Conservation (phyloP, 2,329 filamentous ascomycete species). For the Phaeosphaeriaceae sp. region DNA sequence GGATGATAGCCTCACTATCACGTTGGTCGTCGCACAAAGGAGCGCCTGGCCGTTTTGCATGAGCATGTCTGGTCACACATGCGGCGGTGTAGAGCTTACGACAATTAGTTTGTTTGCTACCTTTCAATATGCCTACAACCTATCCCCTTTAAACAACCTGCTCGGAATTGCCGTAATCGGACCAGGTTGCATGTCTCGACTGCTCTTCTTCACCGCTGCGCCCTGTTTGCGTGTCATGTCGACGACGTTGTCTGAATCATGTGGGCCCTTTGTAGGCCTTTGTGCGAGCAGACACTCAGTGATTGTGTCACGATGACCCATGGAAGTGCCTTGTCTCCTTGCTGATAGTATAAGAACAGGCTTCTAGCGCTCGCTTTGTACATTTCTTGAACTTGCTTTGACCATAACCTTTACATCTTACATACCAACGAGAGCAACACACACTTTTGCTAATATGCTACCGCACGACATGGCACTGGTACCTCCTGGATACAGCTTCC, state of each 20-base stretch:
- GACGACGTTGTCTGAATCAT: not conserved
- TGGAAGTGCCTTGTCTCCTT: not conserved
- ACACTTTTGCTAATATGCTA: too few relatives aligned
- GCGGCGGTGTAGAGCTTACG: not conserved
- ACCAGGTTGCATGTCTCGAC: not conserved
- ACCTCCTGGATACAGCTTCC: not conserved
- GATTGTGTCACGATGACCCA: not conserved
- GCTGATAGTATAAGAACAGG: not conserved
- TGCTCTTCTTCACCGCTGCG: not conserved
- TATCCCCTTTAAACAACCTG: not conserved
- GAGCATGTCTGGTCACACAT: not conserved
- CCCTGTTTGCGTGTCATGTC: conserved; percentile 3
- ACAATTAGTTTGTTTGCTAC: not conserved
- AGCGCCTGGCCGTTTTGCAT: not conserved
- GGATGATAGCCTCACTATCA: conserved; percentile 2
- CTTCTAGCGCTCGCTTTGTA: not conserved
- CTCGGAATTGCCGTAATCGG: not conserved
- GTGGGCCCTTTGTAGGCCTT: not conserved
- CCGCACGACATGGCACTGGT: not conserved
- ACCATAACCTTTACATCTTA: not conserved
- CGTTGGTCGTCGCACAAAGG: not conserved
- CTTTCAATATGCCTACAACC: not conserved
- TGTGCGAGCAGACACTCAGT: not conserved
- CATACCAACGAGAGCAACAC: too few relatives aligned
- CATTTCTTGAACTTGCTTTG: not conserved